Percentiles rank a stretch among this genome's conserved stretches.
phyloP scores from a whole-genome alignment of 306 rosid genomes.

The Acacia acuminata region DNA sequence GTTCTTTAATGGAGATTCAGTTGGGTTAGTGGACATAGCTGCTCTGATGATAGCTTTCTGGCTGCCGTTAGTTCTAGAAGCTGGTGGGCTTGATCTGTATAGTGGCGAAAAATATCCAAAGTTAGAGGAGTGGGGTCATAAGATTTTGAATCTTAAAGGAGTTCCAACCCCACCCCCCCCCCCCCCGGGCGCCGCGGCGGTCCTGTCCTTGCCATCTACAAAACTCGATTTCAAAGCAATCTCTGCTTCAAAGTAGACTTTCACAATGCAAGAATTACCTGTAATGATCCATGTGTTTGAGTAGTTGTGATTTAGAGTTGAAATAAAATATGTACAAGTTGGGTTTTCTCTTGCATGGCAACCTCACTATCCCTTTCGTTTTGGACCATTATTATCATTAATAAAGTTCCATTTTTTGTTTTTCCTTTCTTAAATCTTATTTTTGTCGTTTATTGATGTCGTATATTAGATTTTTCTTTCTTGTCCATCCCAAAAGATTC shows the following conservation, averaged over 20 bases:
- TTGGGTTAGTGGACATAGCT: conserved; percentile 53
- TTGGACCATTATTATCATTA: background rate
- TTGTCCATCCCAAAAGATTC: too few relatives aligned
- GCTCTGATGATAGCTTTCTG: conserved; percentile 44
- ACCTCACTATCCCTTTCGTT: background rate
- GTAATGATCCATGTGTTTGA: background rate
- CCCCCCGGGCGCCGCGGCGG: too few relatives aligned
- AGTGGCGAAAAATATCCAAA: conserved; percentile 44
- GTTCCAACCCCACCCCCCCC: too few relatives aligned
- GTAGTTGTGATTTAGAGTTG: background rate
- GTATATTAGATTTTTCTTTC: too few relatives aligned
- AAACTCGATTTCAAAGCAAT: conserved; percentile 4
- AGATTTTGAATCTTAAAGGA: conserved; percentile 41
- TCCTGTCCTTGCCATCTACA: conserved; percentile 28
- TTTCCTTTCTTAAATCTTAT: background rate
- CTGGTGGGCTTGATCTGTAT: conserved; percentile 39
- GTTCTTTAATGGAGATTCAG: conserved; percentile 42
- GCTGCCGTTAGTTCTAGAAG: conserved; percentile 51
- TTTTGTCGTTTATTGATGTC: too few relatives aligned
- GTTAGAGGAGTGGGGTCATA: conserved; percentile 48
- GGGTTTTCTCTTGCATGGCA: background rate
- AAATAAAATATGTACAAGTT: background rate
- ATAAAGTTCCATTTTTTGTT: too few relatives aligned
- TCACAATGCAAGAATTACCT: background rate
- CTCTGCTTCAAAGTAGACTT: conserved; percentile 28